Evolutionary conservation across 2,329 filamentous ascomycete genomes (phyloP).

Genomic region (Aspergillus sp.): DNA sequence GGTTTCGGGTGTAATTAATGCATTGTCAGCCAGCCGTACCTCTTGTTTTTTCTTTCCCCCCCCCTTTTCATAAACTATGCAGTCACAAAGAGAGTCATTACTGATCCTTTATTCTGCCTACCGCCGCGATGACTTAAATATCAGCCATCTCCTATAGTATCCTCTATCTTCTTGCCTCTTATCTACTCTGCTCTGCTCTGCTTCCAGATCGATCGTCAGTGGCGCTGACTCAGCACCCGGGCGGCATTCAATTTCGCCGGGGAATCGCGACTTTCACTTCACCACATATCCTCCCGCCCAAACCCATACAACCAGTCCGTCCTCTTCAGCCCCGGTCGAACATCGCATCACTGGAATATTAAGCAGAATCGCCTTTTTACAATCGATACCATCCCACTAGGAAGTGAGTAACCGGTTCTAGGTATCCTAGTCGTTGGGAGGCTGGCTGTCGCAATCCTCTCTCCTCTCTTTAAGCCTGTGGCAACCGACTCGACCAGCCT

Average conservation of each 20-base stretch:
- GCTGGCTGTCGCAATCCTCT: background rate
- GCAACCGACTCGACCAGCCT: constrained; percentile 11
- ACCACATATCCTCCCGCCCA: background rate
- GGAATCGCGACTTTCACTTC: background rate
- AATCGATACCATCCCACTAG: background rate
- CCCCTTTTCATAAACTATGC: too few relatives aligned
- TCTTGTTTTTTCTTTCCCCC: too few relatives aligned
- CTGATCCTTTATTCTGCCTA: too few relatives aligned
- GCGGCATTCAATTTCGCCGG: background rate
- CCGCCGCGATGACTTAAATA: too few relatives aligned
- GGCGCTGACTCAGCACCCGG: background rate
- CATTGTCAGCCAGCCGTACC: background rate
- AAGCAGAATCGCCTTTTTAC: background rate
- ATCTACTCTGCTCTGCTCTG: background rate
- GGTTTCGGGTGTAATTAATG: background rate
- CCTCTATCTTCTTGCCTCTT: background rate
- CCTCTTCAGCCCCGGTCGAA: background rate
- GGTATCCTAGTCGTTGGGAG: background rate
- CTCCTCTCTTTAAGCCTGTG: constrained; percentile 5
- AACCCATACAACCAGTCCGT: background rate
- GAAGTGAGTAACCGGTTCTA: background rate
- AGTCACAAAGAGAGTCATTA: too few relatives aligned
- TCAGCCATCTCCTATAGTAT: background rate
- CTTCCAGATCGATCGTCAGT: background rate
- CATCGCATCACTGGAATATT: background rate